phyloP scores from a whole-genome alignment of 2,329 filamentous ascomycete species.

The Macrophomina pseudophaseolina region DNA sequence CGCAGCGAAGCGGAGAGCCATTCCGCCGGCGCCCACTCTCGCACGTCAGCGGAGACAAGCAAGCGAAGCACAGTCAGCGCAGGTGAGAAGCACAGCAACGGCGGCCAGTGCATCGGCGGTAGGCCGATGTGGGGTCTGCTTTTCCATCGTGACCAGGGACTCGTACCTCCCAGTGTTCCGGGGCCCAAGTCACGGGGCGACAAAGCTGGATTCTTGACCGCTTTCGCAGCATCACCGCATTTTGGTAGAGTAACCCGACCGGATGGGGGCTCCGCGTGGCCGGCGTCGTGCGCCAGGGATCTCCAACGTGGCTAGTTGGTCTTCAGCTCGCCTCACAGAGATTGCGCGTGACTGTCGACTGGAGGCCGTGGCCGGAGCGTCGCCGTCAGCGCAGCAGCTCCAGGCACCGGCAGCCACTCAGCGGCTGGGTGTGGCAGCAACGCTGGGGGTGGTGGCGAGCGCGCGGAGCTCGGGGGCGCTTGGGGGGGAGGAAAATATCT shows the following conservation, averaged over 20 bases:
- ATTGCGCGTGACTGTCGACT: slow-evolving; percentile 10
- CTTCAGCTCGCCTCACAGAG: not conserved
- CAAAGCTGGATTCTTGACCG: slow-evolving; percentile 16
- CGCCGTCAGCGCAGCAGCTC: slow-evolving; percentile 18
- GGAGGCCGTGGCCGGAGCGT: slow-evolving; percentile 17
- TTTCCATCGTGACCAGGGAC: slow-evolving; percentile 17
- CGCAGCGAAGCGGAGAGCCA: slow-evolving; percentile 15
- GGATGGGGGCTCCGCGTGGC: slow-evolving; percentile 22
- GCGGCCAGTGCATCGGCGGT: not conserved
- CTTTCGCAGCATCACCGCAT: slow-evolving; percentile 13
- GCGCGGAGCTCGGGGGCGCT: not conserved
- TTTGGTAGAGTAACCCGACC: slow-evolving; percentile 1
- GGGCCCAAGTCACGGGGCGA: slow-evolving; percentile 18
- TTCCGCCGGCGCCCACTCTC: slow-evolving; percentile 6
- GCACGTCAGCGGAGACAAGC: slow-evolving; percentile 14
- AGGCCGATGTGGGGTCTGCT: slow-evolving; percentile 18
- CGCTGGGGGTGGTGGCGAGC: not conserved
- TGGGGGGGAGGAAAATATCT: not conserved
- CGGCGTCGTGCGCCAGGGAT: slow-evolving; percentile 2
- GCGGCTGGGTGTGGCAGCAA: not conserved
- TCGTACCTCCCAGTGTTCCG: slow-evolving; percentile 21
- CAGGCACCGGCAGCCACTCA: slow-evolving; percentile 22
- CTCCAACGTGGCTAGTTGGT: slow-evolving; percentile 24
- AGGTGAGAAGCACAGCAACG: not conserved
- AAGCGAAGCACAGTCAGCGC: slow-evolving; percentile 15